Evolutionary conservation across 495 filamentous ascomycete genomes (phyloP).

Genomic region (Aspergillus taichungensis): DNA sequence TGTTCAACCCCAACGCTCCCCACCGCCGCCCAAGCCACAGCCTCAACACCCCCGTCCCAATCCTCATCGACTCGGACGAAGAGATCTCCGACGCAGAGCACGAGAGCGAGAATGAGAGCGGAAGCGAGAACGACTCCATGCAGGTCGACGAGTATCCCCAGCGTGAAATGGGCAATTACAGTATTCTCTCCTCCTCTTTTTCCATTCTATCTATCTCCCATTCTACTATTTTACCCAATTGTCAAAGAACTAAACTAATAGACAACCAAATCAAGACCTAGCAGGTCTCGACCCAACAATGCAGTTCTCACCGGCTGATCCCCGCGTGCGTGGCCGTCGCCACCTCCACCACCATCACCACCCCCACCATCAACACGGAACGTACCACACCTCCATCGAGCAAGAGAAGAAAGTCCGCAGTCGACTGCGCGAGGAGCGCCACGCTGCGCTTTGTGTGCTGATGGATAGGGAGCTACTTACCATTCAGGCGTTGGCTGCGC

Average conservation of each 20-base stretch:
- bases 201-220: too few species aligned
- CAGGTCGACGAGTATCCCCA: not conserved
- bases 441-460: conserved; percentile 27
- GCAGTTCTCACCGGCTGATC: too few species aligned
- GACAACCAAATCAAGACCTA: too few species aligned
- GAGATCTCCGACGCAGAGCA: conserved; percentile 15
- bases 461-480: conserved; percentile 29
- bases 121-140: not conserved
- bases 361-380: not conserved
- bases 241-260: too few species aligned
- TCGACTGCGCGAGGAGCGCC: conserved; percentile 26
- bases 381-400: conserved; percentile 9
- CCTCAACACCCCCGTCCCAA: conserved; percentile 2
- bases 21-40: conserved; percentile 3
- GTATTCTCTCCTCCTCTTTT: too few species aligned
- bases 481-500: conserved; percentile 24
- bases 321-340: too few species aligned
- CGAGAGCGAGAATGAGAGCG: conserved; percentile 1
- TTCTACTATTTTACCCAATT: too few species aligned
- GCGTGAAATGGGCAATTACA: not conserved
- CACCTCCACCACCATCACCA: conserved; percentile 1
- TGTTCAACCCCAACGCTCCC: conserved; percentile 4
- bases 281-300: too few species aligned
- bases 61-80: conserved; percentile 10
- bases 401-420: conserved; percentile 14